Conservation (phyloP, 345 rosid species). For the Gynandropsis gynandra region DNA sequence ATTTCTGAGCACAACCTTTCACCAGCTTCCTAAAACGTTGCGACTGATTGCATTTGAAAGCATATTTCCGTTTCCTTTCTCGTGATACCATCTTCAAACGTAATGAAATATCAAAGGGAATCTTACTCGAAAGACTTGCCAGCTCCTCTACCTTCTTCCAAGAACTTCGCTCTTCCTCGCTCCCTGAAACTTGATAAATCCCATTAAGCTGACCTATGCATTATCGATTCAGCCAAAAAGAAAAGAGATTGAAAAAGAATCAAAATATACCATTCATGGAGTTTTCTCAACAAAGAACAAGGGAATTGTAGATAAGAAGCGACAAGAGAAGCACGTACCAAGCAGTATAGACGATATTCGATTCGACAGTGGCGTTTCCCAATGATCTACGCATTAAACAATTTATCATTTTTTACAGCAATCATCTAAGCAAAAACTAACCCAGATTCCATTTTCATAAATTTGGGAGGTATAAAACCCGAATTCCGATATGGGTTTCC, state of each 20-base stretch:
- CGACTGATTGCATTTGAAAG: constrained; percentile 30
- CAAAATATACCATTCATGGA: neutral
- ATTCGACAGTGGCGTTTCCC: constrained; percentile 8
- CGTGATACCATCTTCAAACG: constrained; percentile 45
- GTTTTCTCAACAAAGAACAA: neutral
- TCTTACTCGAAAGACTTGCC: constrained; percentile 33
- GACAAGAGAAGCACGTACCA: constrained; percentile 18
- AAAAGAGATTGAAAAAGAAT: constrained; percentile 2
- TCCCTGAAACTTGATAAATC: constrained; percentile 18
- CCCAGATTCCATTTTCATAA: too few relatives aligned
- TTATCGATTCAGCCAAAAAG: too few relatives aligned
- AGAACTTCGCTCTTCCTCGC: neutral
- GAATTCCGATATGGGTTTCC: too few relatives aligned
- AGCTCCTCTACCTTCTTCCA: constrained; percentile 21
- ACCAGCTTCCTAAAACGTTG: constrained; percentile 33
- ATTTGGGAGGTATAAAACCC: too few relatives aligned
- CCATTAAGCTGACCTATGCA: too few relatives aligned
- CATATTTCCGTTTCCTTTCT: constrained; percentile 49
- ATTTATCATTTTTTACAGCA: too few relatives aligned
- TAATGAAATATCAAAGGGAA: constrained; percentile 13
- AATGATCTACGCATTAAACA: constrained; percentile 17
- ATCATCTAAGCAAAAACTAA: too few relatives aligned
- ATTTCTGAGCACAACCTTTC: constrained; percentile 31
- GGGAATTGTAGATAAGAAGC: neutral
- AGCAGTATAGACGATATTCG: constrained; percentile 17